phyloP scores from a whole-genome alignment of 257 asterid species.

The Fraxinus americana region DNA sequence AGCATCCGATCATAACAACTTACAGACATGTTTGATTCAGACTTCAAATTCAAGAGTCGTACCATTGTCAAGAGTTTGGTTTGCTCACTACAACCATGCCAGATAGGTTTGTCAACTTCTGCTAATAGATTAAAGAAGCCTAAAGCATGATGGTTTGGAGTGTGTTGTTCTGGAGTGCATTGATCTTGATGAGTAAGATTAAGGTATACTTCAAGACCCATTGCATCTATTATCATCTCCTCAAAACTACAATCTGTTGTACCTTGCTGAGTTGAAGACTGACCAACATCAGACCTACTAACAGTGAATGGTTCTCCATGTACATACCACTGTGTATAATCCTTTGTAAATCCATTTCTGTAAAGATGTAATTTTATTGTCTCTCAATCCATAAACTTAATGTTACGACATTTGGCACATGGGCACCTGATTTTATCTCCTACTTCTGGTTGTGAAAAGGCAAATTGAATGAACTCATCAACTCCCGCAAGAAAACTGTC shows the following conservation, averaged over 20 bases:
- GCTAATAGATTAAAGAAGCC: background rate
- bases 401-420: background rate
- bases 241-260: no score
- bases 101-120: background rate
- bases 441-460: background rate
- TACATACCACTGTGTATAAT: background rate
- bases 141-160: background rate
- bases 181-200: background rate
- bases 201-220: background rate
- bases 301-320: no score
- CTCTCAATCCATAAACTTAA: background rate
- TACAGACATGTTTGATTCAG: background rate
- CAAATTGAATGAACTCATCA: background rate
- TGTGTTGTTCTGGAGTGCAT: background rate
- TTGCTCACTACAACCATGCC: background rate
- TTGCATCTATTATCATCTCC: background rate
- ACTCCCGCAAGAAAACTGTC: background rate
- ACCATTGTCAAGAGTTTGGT: background rate
- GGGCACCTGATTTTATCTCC: background rate
- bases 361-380: background rate
- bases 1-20: constrained; percentile 4
- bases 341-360: background rate
- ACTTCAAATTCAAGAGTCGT: background rate
- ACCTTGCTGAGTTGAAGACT: no score
- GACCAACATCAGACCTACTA: no score